phyloP scores from a whole-genome alignment of 371 early-diverging fungal genomes.

The Saksenaea oblongispora region DNA sequence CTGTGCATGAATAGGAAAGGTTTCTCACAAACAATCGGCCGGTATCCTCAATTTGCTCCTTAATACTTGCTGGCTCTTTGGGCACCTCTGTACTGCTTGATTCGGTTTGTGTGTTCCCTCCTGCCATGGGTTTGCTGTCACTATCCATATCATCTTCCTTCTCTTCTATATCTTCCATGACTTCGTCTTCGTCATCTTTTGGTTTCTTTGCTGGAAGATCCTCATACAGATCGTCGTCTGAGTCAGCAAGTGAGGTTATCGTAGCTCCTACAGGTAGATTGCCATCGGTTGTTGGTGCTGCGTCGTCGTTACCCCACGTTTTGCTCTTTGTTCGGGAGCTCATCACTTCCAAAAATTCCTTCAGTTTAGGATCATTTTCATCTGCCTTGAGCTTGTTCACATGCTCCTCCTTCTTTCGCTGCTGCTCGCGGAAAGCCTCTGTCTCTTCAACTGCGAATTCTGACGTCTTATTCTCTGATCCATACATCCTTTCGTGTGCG shows the following conservation, averaged over 20 bases:
- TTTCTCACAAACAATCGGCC: constrained; percentile 94
- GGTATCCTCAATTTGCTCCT: constrained; percentile 85
- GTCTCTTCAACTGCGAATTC: constrained; percentile 48
- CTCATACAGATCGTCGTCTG: constrained; percentile 74
- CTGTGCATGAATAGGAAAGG: constrained; percentile 87
- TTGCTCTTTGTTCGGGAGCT: constrained; percentile 68
- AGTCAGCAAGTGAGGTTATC: constrained; percentile 44
- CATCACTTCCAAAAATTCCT: constrained; percentile 92
- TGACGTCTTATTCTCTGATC: constrained; percentile 26
- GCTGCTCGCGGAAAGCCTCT: constrained; percentile 38
- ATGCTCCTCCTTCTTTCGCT: constrained; percentile 40
- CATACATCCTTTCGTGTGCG: constrained; percentile 48
- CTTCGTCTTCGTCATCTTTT: constrained; percentile 23
- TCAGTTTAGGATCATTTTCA: constrained; percentile 74
- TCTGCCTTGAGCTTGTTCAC: constrained; percentile 61
- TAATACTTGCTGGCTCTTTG: constrained; percentile 20
- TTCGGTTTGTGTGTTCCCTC: constrained; percentile 5
- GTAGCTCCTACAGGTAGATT: constrained; percentile 36
- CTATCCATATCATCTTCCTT: constrained; percentile 23
- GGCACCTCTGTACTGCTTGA: constrained; percentile 10
- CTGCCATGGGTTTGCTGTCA: constrained; percentile 12
- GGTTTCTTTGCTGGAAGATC: constrained; percentile 53
- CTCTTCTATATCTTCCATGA: constrained; percentile 34
- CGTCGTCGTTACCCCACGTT: constrained; percentile 95
- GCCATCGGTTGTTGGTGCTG: constrained; percentile 30